Base-by-base conservation (phyloP, 495 filamentous ascomycete genomes). In the Xylaria curta region DNA sequence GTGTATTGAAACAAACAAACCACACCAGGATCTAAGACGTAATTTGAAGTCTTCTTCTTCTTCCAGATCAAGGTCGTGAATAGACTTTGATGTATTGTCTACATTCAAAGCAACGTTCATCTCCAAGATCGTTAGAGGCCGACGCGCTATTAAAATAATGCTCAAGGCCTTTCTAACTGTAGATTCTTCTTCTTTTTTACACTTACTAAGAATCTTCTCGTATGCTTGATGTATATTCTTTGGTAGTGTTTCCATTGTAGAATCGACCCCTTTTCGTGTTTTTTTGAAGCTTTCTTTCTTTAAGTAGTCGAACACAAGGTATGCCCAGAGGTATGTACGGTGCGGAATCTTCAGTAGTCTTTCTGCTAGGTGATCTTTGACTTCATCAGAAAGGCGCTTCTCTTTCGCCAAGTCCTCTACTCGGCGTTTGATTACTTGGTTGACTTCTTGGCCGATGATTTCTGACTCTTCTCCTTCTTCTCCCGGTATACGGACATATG, bases 381-480 rank as follows among this genome's bases (percentile, higher is more conserved):
- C 74, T 3, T 76, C 9, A 0, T 36, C 31, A 38, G 15, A 72
- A 17, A 83, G 71, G 1, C 38, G 28, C 21, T 74, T 70, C 40
- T 47, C 28, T 53, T 67, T 53, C 63, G 62, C 72, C 47, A 84
- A 59, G 21, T 80, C 66, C 12, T 77, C 44, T 6, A 83, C 76
- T 56, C 76, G 74, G 19, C 59, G 44, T 56, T 78, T 49, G 63
- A 86, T 84, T 21, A 86, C 79, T 36, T 80, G 64, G 70, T 82
- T 74, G 51, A 87, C 86, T 66, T 88, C 86, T 3, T 73, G 54
- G 21, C 76, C 70, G 68, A 88, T 85, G 24, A 76, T 76, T 26
- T 81, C 63, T 15, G 79, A 74, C 42, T 85, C 74, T n/a, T 76
- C 70, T 69, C 85, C 74, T n/a, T 76, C 70, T 69, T 81, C 80